phyloP scores from a whole-genome alignment of 2,329 filamentous ascomycete species.

The Lecanosticta acicola region DNA sequence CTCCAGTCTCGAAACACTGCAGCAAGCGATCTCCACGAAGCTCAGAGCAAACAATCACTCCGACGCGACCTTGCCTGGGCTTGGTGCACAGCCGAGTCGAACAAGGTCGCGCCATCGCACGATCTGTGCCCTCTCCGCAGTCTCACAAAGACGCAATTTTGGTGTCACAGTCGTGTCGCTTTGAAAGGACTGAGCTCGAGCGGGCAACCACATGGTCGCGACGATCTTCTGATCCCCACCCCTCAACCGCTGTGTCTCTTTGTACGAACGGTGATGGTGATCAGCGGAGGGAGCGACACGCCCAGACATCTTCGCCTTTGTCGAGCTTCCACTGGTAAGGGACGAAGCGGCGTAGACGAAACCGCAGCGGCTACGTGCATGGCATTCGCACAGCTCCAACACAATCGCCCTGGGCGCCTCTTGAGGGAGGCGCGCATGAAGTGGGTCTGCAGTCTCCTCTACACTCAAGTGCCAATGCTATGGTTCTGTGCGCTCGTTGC shows the following conservation, averaged over 20 bases:
- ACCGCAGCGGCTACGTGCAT: neutral
- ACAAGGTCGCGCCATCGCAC: constrained; percentile 8
- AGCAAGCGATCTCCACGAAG: constrained; percentile 2
- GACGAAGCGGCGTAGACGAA: neutral
- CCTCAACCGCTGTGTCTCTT: neutral
- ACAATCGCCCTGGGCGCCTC: neutral
- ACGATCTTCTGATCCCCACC: constrained; percentile 5
- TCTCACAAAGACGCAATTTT: constrained; percentile 16
- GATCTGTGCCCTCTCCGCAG: constrained; percentile 11
- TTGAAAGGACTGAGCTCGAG: constrained; percentile 8
- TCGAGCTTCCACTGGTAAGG: neutral
- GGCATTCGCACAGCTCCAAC: too few species aligned
- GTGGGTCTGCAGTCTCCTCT: neutral
- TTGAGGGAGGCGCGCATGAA: neutral
- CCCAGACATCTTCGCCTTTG: neutral
- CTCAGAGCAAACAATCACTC: constrained; percentile 5
- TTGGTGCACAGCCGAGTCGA: constrained; percentile 2
- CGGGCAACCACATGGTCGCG: constrained; percentile 2
- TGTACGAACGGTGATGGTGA: constrained; percentile 7
- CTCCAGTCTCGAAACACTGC: constrained; percentile 5
- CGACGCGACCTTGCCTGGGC: neutral
- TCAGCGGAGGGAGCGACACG: constrained; percentile 2
- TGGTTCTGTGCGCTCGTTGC: neutral
- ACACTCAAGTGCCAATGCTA: neutral
- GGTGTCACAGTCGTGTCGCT: too few species aligned